Evolutionary conservation across 352 stramenopile species (phyloP), one percentile per base, ranked within the genome.

Genomic region (Phytopythium oedochilum): DNA sequence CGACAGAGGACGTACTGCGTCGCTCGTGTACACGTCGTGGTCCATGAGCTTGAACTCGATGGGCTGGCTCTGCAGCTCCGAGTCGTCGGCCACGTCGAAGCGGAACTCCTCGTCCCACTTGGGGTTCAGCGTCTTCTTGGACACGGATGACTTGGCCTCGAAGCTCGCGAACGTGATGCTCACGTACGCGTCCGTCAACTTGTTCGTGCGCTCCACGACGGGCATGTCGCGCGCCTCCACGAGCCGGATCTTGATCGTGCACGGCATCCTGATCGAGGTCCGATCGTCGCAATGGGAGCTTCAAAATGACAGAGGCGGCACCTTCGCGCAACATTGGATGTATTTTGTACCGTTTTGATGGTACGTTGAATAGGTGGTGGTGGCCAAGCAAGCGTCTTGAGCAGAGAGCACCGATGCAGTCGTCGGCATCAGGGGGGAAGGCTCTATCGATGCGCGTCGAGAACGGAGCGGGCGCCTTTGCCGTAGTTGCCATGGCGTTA

Each of bases 71-170:
- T 99, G 96, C 26, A 99, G 71, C 23, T 99, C 77, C 18, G 91
- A 97, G 75, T 99, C 97, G 70, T 99, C 96, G 20, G 91, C 89
- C 39, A 99, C 94, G 57, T 99, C 96, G 66, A 99, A 99, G 59
- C 96, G 89, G 69, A 99, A 99, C 66, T 99, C 96, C 67, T 99
- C 94, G 66, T 98, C 92, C 92, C 94, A 99, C 20, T 89, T 79
- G n/a, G 97, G 97, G 75, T 98, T 95, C 9, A 98, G 71, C 39
- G 88, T 97, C 76, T 97, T 97, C 63, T 92, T 86, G 56, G 82
- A 95, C 11, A 97, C 86, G 9, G 71, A 86, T 23, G 91, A 97
- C 63, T 92, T 89, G 71, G 92, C 84, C 50, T 91, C 75, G 53
- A 96, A 92, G 60, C 74, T 88, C 34, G 83, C 86, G 57, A 96